A percentile compares a stretch with the other conserved stretches of the same genome.
These are phyloP conservation scores for Cyclaneusma minus DNA, from an alignment of 2,329 filamentous ascomycete genomes.

Conservation along the genomic window DNA sequence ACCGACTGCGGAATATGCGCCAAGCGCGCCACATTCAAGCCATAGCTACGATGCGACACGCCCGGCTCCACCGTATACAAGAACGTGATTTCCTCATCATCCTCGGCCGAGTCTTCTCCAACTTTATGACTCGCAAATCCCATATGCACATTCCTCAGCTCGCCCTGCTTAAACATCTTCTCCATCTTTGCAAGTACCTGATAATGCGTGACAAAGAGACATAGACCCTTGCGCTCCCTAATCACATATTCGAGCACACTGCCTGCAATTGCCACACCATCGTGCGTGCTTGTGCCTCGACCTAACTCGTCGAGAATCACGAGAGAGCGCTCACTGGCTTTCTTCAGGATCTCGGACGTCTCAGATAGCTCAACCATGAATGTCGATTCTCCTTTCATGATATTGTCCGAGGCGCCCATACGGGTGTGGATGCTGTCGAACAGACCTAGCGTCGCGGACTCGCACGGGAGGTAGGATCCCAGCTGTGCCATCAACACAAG, in stretches of 20 bases:
- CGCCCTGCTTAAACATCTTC: constrained; percentile 44
- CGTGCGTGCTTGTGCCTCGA: constrained; percentile 84
- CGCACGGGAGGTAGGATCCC: constrained; percentile 83
- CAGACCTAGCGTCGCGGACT: constrained; percentile 58
- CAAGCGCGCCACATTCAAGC: constrained; percentile 78
- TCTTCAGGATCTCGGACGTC: constrained; percentile 78
- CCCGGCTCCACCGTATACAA: constrained; percentile 85
- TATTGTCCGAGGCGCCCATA: constrained; percentile 90
- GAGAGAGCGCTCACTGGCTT: constrained; percentile 69
- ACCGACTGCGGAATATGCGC: constrained; percentile 67
- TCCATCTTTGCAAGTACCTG: constrained; percentile 65
- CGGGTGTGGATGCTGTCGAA: constrained; percentile 87
- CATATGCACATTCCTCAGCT: constrained; percentile 86
- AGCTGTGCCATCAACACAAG: constrained; percentile 90
- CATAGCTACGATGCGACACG: constrained; percentile 86
- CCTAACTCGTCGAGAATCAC: constrained; percentile 93
- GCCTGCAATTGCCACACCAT: constrained; percentile 90
- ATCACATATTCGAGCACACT: constrained; percentile 80
- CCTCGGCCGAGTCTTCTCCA: constrained; percentile 3
- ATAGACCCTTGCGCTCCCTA: constrained; percentile 57
- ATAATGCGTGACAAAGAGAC: constrained; percentile 96
- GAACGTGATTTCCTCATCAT: constrained; percentile 68
- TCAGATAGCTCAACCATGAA: constrained; percentile 98
- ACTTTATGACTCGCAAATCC: constrained; percentile 42
- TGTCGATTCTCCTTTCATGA: constrained; percentile 85